Base-by-base conservation (phyloP, 2,329 filamentous ascomycete species). In the Hymenoscyphus linearis region DNA sequence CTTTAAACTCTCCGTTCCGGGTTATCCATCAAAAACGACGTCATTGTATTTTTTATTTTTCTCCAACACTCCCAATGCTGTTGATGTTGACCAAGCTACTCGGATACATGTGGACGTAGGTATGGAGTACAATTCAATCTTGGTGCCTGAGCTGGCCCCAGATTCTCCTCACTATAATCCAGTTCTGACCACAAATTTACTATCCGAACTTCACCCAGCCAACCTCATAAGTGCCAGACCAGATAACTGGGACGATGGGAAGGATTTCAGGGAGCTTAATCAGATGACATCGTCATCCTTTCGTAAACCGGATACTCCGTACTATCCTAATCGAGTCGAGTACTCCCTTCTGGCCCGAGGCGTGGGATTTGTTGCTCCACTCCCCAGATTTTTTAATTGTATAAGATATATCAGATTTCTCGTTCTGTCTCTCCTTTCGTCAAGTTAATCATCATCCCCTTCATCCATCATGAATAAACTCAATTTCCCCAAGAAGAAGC, bases 401-500 rank as follows among this genome's bases (percentile, higher is more conserved):
- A 50, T 50, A 50, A 50, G 44, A 50, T 27, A 22, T 13, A 13
- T 31, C 2, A 12, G 26, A 27, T 13, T 47, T 22, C 47, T 26
- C 52, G n/a, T 57, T 35, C 25, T 25, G 35, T n/a, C 27, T 52
- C 16, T 12, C 16, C 44, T 50, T 52, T 25, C 27, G 3, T 16
- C 31, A 54, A 7, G 14, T 44, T 47, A 16, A 52, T 35, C 34
- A 31, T 22, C 26, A 16, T 14, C 47, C 37, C 25, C 40, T 22
- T 37, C 25, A 36, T 22, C 25, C 53, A 55, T 25, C 54, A 64
- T 63, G 55, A 55, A 56, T 53, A 60, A 35, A 27, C 52, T 63
- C 34, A 62, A 63, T 31, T 59, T 62, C 26, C 14, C 34, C 56
- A 55, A 44, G 16, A 63, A 62, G 31, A 59, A 52, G 50, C 25